Evolutionary conservation across 1,284 basidiomycete species (phyloP).

Genomic region (Retiboletus flavoniger): DNA sequence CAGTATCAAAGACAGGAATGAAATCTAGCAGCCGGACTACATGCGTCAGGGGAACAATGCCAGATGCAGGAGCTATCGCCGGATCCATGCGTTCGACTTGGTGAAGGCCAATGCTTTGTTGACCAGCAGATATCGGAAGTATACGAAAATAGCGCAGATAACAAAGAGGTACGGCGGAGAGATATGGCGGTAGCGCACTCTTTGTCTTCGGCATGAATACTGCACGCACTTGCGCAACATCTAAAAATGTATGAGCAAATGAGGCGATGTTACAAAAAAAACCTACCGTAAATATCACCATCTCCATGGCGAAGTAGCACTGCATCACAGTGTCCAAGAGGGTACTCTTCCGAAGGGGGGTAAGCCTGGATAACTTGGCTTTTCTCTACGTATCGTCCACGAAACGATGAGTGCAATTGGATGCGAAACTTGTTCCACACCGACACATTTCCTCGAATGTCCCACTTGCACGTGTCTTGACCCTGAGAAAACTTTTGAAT

Average conservation of each 20-base stretch:
- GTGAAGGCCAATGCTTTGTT: too few relatives aligned
- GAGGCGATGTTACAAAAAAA: too few relatives aligned
- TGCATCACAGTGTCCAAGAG: background rate
- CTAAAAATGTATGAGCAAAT: too few relatives aligned
- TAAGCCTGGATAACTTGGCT: background rate
- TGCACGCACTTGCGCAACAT: too few relatives aligned
- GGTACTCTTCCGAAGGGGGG: background rate
- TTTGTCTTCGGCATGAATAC: background rate
- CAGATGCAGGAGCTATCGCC: too few relatives aligned
- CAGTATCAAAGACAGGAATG: background rate
- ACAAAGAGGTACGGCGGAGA: too few relatives aligned
- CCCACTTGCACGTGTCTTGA: background rate
- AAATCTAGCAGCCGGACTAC: background rate
- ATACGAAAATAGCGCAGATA: too few relatives aligned
- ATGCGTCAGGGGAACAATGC: background rate
- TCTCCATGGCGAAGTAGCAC: background rate
- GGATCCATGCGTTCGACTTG: too few relatives aligned
- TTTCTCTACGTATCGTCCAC: too few relatives aligned
- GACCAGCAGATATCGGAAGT: too few relatives aligned
- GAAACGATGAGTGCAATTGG: too few relatives aligned
- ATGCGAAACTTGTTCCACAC: too few relatives aligned
- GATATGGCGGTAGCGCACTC: background rate
- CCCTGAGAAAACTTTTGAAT: background rate
- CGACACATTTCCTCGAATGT: background rate
- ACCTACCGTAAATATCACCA: background rate